Percentiles rank a stretch among this genome's conserved stretches.
Conservation (phyloP, 73 alveolate species). For the Paramecium sexaurelia region DNA sequence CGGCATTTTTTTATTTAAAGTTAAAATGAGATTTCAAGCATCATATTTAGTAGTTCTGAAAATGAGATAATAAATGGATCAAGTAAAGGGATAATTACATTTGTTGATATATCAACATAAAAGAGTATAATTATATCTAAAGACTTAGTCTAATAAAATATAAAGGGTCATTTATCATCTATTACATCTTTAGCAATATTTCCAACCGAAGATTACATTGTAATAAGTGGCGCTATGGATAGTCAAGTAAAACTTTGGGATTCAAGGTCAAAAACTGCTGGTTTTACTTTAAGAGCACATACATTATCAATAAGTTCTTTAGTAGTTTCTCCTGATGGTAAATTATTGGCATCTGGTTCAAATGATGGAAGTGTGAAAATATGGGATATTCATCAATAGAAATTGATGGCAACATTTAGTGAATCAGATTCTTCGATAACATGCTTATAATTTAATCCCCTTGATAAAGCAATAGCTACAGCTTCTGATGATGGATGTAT, state of each 20-base stretch:
- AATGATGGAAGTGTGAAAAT: constrained; percentile 59
- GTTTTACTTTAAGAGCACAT: not conserved
- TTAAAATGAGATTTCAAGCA: not conserved
- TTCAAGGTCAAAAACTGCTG: not conserved
- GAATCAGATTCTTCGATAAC: constrained; percentile 52
- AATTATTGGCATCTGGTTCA: constrained; percentile 63
- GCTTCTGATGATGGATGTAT: constrained; percentile 61
- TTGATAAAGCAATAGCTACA: constrained; percentile 61
- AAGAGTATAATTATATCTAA: not conserved
- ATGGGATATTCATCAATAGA: constrained; percentile 52
- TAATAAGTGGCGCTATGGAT: not conserved
- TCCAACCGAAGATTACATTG: not conserved
- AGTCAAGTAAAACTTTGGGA: not conserved
- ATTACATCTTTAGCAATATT: not conserved
- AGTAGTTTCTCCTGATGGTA: constrained; percentile 59
- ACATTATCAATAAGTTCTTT: not conserved
- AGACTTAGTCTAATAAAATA: not conserved
- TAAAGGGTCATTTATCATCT: not conserved
- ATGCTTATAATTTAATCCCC: constrained; percentile 57
- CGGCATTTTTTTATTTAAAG: not conserved
- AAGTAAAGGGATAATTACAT: not conserved
- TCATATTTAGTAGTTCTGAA: not conserved
- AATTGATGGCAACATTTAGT: constrained; percentile 18
- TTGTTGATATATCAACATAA: not conserved
- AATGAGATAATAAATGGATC: not conserved